A percentile compares a stretch with the other conserved stretches of the same genome.
phyloP scores from a whole-genome alignment of 345 rosid species.

The Stellera chamaejasme region DNA sequence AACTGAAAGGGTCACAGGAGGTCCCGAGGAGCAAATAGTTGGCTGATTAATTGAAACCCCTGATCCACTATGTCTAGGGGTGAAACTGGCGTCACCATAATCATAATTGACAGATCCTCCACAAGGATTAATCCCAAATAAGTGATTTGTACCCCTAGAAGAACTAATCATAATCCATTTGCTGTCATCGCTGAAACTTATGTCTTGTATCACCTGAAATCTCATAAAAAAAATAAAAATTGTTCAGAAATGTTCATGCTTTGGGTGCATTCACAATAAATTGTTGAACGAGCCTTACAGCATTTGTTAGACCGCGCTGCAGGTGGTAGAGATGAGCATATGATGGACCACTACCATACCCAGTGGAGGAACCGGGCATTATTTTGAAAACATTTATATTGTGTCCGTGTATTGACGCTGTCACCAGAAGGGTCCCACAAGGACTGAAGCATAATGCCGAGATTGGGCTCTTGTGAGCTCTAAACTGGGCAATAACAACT shows the following conservation, averaged over 20 bases:
- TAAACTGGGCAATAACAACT: slow-evolving; percentile 65
- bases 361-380: slow-evolving; percentile 47
- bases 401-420: slow-evolving; percentile 92
- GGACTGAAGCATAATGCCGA: slow-evolving; percentile 91
- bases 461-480: slow-evolving; percentile 89
- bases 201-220: slow-evolving; percentile 86
- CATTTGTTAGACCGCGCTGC: slow-evolving; percentile 94
- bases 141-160: slow-evolving; percentile 89
- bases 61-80: slow-evolving; percentile 23
- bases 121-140: slow-evolving; percentile 66
- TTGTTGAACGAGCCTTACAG: slow-evolving; percentile 39
- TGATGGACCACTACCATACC: slow-evolving; percentile 32
- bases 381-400: slow-evolving; percentile 82
- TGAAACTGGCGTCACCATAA: slow-evolving; percentile 22
- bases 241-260: neutral
- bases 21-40: slow-evolving; percentile 33
- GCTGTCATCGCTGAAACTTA: slow-evolving; percentile 84
- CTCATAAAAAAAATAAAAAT: slow-evolving; percentile 1
- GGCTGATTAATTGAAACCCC: slow-evolving; percentile 27
- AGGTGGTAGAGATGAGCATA: slow-evolving; percentile 74
- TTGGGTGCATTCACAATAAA: slow-evolving; percentile 1
- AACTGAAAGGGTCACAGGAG: slow-evolving; percentile 65
- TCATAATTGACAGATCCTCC: slow-evolving; percentile 42
- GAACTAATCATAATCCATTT: slow-evolving; percentile 88
- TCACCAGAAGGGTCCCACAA: slow-evolving; percentile 81